phyloP scores from a whole-genome alignment of 139 green algal genomes.

The Edaphochlamys debaryana region DNA sequence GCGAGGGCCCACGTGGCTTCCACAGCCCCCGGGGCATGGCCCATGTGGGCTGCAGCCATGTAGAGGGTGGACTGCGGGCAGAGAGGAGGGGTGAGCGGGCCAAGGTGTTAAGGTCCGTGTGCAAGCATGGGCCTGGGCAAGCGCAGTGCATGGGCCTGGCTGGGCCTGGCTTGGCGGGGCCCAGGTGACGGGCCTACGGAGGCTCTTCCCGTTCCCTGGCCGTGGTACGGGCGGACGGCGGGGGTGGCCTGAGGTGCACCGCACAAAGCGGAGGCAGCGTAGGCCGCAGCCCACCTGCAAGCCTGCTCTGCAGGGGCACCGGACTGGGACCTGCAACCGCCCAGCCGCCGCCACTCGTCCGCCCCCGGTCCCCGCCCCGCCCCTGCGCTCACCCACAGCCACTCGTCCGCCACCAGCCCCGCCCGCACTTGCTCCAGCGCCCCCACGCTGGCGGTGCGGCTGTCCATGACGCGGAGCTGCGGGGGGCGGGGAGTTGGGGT shows the following conservation, averaged over 20 bases:
- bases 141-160: background rate
- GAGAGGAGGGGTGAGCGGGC: too few relatives aligned
- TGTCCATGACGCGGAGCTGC: slow-evolving; percentile 17
- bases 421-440: background rate
- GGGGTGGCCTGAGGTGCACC: too few relatives aligned
- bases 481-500: background rate
- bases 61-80: background rate
- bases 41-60: slow-evolving; percentile 2
- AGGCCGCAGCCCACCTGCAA: too few relatives aligned
- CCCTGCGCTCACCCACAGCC: slow-evolving; percentile 17
- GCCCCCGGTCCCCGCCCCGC: too few relatives aligned
- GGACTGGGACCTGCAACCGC: background rate
- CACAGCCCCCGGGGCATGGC: too few relatives aligned
- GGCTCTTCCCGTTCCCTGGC: too few relatives aligned
- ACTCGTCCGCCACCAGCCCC: background rate
- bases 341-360: background rate
- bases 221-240: too few relatives aligned
- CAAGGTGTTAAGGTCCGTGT: background rate
- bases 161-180: background rate
- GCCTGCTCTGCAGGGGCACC: too few relatives aligned
- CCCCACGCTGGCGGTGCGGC: background rate
- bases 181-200: background rate
- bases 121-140: background rate
- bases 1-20: too few relatives aligned
- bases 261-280: too few relatives aligned